These are phyloP conservation scores for Talaromyces nanjingensis DNA, from an alignment of 495 filamentous ascomycete genomes.

Conservation along the genomic window DNA sequence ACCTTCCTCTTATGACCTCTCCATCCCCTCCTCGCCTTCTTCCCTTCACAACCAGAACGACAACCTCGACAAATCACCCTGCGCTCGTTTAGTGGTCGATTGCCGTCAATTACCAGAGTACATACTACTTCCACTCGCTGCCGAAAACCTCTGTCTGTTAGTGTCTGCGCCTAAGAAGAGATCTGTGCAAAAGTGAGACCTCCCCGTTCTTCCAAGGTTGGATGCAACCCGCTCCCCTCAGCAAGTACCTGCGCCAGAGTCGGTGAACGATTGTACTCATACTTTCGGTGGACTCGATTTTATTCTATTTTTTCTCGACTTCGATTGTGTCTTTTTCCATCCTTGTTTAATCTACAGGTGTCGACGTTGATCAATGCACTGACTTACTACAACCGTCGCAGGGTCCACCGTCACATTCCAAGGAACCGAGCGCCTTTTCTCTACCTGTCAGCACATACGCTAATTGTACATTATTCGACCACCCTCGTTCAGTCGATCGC, in stretches of 20 bases:
- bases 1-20: not conserved
- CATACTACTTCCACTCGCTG: not conserved
- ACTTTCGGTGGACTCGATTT: not conserved
- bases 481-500: not conserved
- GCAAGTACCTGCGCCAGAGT: not conserved
- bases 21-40: not conserved
- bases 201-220: not conserved
- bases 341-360: not conserved
- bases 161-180: not conserved
- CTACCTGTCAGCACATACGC: not conserved
- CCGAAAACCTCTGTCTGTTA: not conserved
- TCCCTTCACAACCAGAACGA: not conserved
- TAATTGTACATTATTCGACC: not conserved
- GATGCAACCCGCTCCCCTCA: constrained; percentile 1
- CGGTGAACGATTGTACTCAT: not conserved
- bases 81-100: not conserved
- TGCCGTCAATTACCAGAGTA: not conserved
- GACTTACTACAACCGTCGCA: not conserved
- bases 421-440: not conserved
- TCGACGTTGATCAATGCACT: not conserved
- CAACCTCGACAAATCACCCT: not conserved
- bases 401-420: constrained; percentile 1
- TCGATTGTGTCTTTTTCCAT: not conserved
- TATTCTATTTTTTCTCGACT: not conserved
- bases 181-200: not conserved